Evolutionary conservation across 1,284 basidiomycete genomes (phyloP).

Genomic region (Apiotrichum sp.): DNA sequence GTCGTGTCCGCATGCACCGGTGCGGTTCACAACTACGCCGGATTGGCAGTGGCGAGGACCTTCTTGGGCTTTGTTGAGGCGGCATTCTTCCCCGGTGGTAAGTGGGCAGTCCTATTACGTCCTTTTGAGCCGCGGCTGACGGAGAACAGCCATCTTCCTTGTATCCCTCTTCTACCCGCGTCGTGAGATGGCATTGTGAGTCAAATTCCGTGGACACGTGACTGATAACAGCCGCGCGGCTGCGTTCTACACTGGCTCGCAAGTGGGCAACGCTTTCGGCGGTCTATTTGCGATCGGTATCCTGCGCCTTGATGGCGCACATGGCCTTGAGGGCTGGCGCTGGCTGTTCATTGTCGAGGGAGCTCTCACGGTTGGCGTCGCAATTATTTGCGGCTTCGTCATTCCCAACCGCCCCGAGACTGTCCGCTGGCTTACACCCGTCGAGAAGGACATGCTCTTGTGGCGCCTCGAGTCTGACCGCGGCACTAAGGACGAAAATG

Average conservation of each 20-base stretch:
- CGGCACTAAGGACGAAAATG: slow-evolving; percentile 27
- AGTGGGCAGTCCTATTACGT: not conserved
- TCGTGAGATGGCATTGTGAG: slow-evolving; percentile 27
- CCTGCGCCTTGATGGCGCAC: slow-evolving; percentile 23
- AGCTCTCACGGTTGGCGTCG: slow-evolving; percentile 24
- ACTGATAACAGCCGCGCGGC: slow-evolving; percentile 15
- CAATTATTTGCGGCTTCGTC: slow-evolving; percentile 32
- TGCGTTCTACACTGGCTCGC: slow-evolving; percentile 38
- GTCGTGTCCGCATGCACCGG: slow-evolving; percentile 35
- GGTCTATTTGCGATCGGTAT: slow-evolving; percentile 28
- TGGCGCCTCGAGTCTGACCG: slow-evolving; percentile 39
- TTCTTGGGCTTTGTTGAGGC: slow-evolving; percentile 35
- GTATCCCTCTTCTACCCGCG: slow-evolving; percentile 34
- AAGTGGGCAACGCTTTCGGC: slow-evolving; percentile 44
- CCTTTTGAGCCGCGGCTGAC: not conserved
- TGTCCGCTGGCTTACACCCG: slow-evolving; percentile 28
- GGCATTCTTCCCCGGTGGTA: slow-evolving; percentile 16
- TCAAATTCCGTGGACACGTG: no score
- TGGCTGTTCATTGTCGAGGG: slow-evolving; percentile 37
- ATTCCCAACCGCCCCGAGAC: slow-evolving; percentile 33
- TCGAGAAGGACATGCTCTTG: slow-evolving; percentile 32
- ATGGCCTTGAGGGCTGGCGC: slow-evolving; percentile 37
- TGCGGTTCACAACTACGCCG: slow-evolving; percentile 26
- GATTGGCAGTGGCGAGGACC: slow-evolving; percentile 30
- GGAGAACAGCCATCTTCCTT: slow-evolving; percentile 23